phyloP scores from a whole-genome alignment of 306 rosid species.

The Quercus bicolor region DNA sequence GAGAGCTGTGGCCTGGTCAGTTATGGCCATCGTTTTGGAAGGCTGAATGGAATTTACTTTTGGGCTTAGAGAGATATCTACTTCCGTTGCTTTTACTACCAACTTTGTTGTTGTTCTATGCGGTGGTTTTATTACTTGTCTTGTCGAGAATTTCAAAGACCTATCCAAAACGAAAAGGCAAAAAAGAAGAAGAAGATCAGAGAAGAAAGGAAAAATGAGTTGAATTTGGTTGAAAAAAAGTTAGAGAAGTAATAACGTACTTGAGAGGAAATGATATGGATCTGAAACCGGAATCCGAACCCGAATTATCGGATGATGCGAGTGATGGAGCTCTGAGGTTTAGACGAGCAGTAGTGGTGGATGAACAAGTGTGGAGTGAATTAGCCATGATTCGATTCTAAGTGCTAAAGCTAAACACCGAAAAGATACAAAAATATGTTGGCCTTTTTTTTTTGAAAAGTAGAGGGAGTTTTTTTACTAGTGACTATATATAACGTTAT shows the following conservation, averaged over 20 bases:
- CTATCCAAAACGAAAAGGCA: neutral
- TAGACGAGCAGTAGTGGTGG: slow-evolving; percentile 4
- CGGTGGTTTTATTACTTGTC: slow-evolving; percentile 6
- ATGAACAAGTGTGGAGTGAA: slow-evolving; percentile 19
- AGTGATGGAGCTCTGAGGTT: slow-evolving; percentile 13
- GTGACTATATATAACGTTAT: too few species aligned
- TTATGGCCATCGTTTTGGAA: slow-evolving; percentile 78
- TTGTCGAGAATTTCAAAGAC: slow-evolving; percentile 15
- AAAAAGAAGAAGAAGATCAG: neutral
- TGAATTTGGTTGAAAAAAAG: neutral
- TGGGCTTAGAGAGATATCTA: slow-evolving; percentile 74
- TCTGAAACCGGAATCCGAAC: slow-evolving; percentile 18
- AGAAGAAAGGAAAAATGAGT: neutral
- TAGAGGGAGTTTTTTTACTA: too few species aligned
- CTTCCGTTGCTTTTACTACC: slow-evolving; percentile 33
- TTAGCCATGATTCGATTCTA: slow-evolving; percentile 16
- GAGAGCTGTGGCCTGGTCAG: slow-evolving; percentile 83
- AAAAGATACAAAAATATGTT: too few species aligned
- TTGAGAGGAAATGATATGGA: slow-evolving; percentile 35
- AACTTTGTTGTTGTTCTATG: slow-evolving; percentile 20
- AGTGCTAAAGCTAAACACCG: too few species aligned
- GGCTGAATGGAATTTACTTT: slow-evolving; percentile 81
- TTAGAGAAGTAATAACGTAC: neutral
- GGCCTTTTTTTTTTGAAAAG: too few species aligned
- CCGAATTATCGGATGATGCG: neutral